phyloP scores from a whole-genome alignment of 2,329 filamentous ascomycete species.

The Penicillium sp. region DNA sequence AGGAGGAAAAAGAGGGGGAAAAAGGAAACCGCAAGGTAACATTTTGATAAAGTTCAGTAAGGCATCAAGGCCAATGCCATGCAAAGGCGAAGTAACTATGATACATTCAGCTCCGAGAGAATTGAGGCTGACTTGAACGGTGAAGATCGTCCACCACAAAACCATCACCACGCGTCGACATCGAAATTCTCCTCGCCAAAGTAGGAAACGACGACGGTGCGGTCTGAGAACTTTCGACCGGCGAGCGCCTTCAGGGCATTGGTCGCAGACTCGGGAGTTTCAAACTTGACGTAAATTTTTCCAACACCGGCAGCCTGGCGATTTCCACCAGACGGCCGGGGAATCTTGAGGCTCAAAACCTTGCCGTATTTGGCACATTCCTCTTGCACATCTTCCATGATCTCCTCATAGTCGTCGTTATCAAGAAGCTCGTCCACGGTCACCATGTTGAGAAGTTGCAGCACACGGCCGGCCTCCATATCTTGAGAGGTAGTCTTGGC shows the following conservation, averaged over 20 bases:
- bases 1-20: too few species aligned
- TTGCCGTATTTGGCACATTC: slow-evolving; percentile 89
- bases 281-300: slow-evolving; percentile 97
- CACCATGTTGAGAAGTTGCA: slow-evolving; percentile 97
- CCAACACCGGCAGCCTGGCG: slow-evolving; percentile 84
- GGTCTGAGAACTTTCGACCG: slow-evolving; percentile 89
- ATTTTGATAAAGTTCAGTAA: slow-evolving; percentile 5
- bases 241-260: slow-evolving; percentile 86
- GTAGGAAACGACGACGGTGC: slow-evolving; percentile 93
- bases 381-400: slow-evolving; percentile 86
- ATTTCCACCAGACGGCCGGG: slow-evolving; percentile 74
- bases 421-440: slow-evolving; percentile 92
- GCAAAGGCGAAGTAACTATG: slow-evolving; percentile 14
- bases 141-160: background rate
- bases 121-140: slow-evolving; percentile 4
- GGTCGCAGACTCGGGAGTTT: slow-evolving; percentile 67
- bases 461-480: slow-evolving; percentile 71
- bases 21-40: slow-evolving; percentile 2
- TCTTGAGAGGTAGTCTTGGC: slow-evolving; percentile 79
- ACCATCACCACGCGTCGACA: slow-evolving; percentile 20
- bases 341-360: slow-evolving; percentile 85
- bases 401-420: slow-evolving; percentile 95
- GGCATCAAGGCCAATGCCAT: slow-evolving; percentile 8
- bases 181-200: slow-evolving; percentile 98
- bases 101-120: slow-evolving; percentile 12